Percentiles rank a stretch among this genome's conserved stretches.
phyloP scores from a whole-genome alignment of 23 red algal species.

The Cyanidiococcus yangmingshanensis region DNA sequence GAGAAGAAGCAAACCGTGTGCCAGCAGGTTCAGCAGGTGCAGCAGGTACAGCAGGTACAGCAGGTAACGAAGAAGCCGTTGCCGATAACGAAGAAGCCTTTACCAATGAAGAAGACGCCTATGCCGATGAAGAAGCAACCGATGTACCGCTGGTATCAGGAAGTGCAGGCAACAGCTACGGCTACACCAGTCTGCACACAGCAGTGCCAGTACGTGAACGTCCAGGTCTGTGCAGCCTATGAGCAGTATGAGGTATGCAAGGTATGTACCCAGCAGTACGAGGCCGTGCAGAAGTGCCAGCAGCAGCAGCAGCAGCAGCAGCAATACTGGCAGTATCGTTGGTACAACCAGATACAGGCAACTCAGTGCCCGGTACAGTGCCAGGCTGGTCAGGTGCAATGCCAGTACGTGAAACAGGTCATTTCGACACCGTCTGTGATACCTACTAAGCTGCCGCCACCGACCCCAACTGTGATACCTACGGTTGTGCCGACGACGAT shows the following conservation, averaged over 20 bases:
- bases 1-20: slow-evolving; percentile 3
- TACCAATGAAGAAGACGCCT: not conserved
- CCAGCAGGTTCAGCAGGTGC: slow-evolving; percentile 17
- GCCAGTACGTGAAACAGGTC: not conserved
- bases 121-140: not conserved
- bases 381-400: slow-evolving; percentile 10
- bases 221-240: slow-evolving; percentile 11
- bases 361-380: not conserved
- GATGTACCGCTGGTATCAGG: slow-evolving; percentile 12
- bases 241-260: slow-evolving; percentile 16
- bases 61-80: not conserved
- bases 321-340: not conserved
- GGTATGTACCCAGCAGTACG: slow-evolving; percentile 8
- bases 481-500: not conserved
- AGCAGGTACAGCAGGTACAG: slow-evolving; percentile 6
- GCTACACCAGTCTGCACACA: not conserved
- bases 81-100: not conserved
- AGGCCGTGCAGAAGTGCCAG: not conserved
- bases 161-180: not conserved
- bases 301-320: slow-evolving; percentile 18
- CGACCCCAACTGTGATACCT: not conserved
- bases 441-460: not conserved
- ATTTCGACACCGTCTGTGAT: not conserved
- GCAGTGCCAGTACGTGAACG: slow-evolving; percentile 4
- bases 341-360: slow-evolving; percentile 4